Conservation (phyloP, 352 stramenopile species). For the Phytophthora pseudosyringae region DNA sequence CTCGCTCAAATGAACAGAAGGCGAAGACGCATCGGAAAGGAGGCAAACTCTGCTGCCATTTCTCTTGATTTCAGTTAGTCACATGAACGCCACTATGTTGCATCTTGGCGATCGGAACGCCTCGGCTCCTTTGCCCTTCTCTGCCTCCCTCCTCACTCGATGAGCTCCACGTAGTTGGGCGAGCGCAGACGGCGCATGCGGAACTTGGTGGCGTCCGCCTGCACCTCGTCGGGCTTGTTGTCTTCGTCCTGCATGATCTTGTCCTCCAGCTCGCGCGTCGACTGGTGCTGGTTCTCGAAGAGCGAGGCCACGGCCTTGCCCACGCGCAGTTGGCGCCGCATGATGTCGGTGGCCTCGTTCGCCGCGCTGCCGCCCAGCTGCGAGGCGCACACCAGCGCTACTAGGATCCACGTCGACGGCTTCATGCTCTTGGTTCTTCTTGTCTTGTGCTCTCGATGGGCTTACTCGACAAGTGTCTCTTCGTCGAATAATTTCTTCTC, state of each 20-base stretch:
- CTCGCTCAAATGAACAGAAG: neutral
- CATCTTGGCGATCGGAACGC: neutral
- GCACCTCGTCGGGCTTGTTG: constrained; percentile 32
- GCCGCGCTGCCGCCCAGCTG: constrained; percentile 23
- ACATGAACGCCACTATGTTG: constrained; percentile 31
- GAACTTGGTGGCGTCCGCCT: constrained; percentile 33
- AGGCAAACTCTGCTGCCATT: constrained; percentile 6
- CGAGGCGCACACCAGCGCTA: constrained; percentile 16
- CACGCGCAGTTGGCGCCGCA: constrained; percentile 36
- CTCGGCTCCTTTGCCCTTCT: neutral
- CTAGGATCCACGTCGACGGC: constrained; percentile 19
- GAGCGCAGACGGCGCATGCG: constrained; percentile 32
- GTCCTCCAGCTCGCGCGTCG: constrained; percentile 29
- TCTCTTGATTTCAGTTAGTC: constrained; percentile 13
- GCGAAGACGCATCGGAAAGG: neutral
- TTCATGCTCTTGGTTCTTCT: constrained; percentile 26
- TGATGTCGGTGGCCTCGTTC: constrained; percentile 32
- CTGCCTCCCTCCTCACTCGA: constrained; percentile 16
- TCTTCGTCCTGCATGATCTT: constrained; percentile 39
- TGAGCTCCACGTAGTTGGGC: constrained; percentile 36
- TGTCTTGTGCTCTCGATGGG: constrained; percentile 2
- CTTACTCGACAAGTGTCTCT: constrained; percentile 12
- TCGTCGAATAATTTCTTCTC: constrained; percentile 10
- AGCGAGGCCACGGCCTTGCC: constrained; percentile 38
- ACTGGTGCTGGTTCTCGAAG: constrained; percentile 42